Evolutionary conservation across 441 rosid genomes (phyloP), one percentile per base, ranked within the genome.

Genomic region (Bruguiera hainesii): DNA sequence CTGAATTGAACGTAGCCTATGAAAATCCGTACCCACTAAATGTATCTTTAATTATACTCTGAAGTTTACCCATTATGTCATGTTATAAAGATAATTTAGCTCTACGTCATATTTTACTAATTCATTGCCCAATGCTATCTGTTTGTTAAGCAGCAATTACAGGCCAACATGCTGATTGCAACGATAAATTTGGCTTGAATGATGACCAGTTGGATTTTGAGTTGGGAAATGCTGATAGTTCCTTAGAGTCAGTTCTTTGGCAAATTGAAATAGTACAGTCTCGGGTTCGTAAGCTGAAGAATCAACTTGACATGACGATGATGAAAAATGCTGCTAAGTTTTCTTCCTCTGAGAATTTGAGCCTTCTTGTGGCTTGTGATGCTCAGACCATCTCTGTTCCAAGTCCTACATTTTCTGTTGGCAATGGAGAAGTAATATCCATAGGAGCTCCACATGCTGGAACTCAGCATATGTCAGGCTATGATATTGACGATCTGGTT

Each of bases 281-380:
- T 7, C 85, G 80, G 33, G 89, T 94, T 76, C 81, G 77, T 56
- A 90, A 82, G 64, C 77, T 94, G 78, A 91, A 81, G 83, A 68
- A 72, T 42, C 92, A 80, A 70, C 83, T 88, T 33, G 96, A 91
- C 61, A 56, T 66, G 48, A 71, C 87, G 71, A 81, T 87, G 68
- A 79, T 93, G 13, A 86, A 85, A 78, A 85, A 85, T 79, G 88
- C 87, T 26, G 80, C 87, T 26, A 91, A 80, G 75, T 86, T 95
- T 76, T 91, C 97, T 52, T 91, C 99, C 63, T 95, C 89, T 0
- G 98, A 91, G 84, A 91, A 88, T 74, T 70, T 88, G 78, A 89
- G 91, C 81, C 92, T 85, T 71, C 91, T 91, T 69, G 93, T 83
- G 53, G 74, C 84, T 21, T 71, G 72, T 35, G 94, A 84, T 68